phyloP scores from a whole-genome alignment of 2,329 filamentous ascomycete genomes.

The Drechslerella dactyloides region DNA sequence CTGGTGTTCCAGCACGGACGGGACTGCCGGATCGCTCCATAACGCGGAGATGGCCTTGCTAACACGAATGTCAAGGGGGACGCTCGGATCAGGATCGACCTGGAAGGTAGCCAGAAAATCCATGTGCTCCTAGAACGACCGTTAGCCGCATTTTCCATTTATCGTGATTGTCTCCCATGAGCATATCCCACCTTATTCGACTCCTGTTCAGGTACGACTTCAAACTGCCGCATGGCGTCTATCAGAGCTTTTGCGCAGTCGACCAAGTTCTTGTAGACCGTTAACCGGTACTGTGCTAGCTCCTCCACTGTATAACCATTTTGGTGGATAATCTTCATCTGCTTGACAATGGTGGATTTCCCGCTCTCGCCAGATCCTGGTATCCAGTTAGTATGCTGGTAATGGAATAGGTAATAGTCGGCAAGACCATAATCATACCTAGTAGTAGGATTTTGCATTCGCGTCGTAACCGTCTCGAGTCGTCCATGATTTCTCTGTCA shows the following conservation, averaged over 20 bases:
- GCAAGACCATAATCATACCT: slow-evolving; percentile 66
- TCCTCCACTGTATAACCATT: slow-evolving; percentile 97
- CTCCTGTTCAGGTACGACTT: slow-evolving; percentile 69
- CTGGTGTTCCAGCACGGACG: slow-evolving; percentile 85
- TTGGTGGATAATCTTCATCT: slow-evolving; percentile 99
- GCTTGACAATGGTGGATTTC: slow-evolving; percentile 98
- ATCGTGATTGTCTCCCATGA: slow-evolving; percentile 53
- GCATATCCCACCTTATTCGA: slow-evolving; percentile 53
- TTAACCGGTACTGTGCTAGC: slow-evolving; percentile 89
- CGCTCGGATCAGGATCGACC: slow-evolving; percentile 87
- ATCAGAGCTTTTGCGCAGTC: slow-evolving; percentile 96
- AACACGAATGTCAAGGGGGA: slow-evolving; percentile 78
- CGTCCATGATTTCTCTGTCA: slow-evolving; percentile 90
- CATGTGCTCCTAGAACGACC: slow-evolving; percentile 69
- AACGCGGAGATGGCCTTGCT: slow-evolving; percentile 82
- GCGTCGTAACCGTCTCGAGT: slow-evolving; percentile 86
- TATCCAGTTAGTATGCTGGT: slow-evolving; percentile 28
- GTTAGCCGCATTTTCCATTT: slow-evolving; percentile 13
- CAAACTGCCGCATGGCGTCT: slow-evolving; percentile 87
- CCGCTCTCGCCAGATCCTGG: slow-evolving; percentile 96
- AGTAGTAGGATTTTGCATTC: slow-evolving; percentile 99
- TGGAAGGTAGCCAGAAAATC: slow-evolving; percentile 85
- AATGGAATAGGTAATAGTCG: neutral
- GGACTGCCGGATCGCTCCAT: slow-evolving; percentile 87
- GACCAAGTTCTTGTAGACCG: slow-evolving; percentile 96